Conservation (phyloP, 306 rosid species). For the Cyclanthera cordifolia region DNA sequence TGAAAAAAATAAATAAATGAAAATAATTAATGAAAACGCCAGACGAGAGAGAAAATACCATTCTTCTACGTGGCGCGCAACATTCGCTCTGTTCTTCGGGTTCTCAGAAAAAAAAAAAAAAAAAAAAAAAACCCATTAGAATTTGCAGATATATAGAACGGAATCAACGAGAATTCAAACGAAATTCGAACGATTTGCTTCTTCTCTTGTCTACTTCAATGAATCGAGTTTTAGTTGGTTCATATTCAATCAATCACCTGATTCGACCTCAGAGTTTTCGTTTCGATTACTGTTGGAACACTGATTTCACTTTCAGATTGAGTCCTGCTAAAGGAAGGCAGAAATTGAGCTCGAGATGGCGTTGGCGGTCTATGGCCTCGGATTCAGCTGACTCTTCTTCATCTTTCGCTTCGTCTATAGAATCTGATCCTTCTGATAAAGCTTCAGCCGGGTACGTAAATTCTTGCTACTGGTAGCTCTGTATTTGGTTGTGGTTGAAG, state of each 20-base stretch:
- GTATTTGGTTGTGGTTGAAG: background rate
- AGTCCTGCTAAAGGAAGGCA: constrained; percentile 8
- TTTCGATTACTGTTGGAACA: constrained; percentile 4
- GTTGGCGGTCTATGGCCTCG: constrained; percentile 40
- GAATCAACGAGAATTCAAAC: background rate
- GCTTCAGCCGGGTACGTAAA: constrained; percentile 39
- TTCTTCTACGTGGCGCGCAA: constrained; percentile 7
- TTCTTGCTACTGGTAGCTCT: background rate
- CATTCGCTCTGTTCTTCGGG: background rate
- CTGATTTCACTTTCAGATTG: constrained; percentile 22
- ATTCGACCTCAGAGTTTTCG: constrained; percentile 10
- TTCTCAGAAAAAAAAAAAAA: constrained; percentile 1
- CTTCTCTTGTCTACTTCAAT: constrained; percentile 25
- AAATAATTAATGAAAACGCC: background rate
- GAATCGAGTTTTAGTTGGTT: constrained; percentile 31
- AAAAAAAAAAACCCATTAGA: background rate
- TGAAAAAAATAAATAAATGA: too few species aligned
- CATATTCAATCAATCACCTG: constrained; percentile 20
- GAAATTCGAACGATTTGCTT: background rate
- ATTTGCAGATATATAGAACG: background rate
- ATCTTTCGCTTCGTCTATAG: constrained; percentile 43
- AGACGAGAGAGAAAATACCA: background rate
- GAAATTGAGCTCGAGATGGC: constrained; percentile 21
- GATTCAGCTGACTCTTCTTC: constrained; percentile 35
- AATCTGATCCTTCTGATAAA: constrained; percentile 47